These are phyloP conservation scores for Periconia macrospinosa DNA, from an alignment of 2,329 filamentous ascomycete genomes.

Conservation along the genomic window DNA sequence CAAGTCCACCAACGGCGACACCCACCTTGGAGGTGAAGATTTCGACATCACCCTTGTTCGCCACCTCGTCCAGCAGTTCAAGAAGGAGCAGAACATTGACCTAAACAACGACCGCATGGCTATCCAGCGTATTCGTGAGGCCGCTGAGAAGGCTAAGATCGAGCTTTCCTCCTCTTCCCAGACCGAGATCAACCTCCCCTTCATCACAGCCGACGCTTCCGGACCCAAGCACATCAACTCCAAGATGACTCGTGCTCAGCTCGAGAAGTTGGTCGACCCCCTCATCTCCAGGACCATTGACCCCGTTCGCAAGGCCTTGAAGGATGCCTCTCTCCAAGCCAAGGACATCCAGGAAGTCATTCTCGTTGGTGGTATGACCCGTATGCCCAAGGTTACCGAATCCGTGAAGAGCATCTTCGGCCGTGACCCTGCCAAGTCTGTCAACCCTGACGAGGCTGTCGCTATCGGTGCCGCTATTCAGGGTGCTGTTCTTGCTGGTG, in stretches of 20 bases:
- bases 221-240: constrained; percentile 98
- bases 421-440: constrained; percentile 97
- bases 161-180: constrained; percentile 95
- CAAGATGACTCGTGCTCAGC: constrained; percentile 98
- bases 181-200: constrained; percentile 98
- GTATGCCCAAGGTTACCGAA: constrained; percentile 99
- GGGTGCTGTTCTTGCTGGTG: constrained; percentile 94
- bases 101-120: constrained; percentile 85
- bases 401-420: constrained; percentile 99
- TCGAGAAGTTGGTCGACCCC: constrained; percentile 99
- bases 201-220: constrained; percentile 94
- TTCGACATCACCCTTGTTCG: constrained; percentile 95
- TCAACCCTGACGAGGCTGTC: constrained; percentile 99
- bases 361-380: constrained; percentile 95
- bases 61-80: constrained; percentile 61
- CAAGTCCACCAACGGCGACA: constrained; percentile 99
- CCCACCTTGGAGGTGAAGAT: constrained; percentile 96
- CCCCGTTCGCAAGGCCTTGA: constrained; percentile 94
- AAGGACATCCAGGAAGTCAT: constrained; percentile 99
- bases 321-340: constrained; percentile 92
- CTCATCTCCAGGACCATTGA: constrained; percentile 97
- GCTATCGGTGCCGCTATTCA: constrained; percentile 98
- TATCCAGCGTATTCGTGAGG: constrained; percentile 94
- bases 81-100: constrained; percentile 52
- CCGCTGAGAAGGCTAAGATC: constrained; percentile 97